Evolutionary conservation across 768 basidiomycete genomes (phyloP).

Genomic region (Pleurotus pulmonarius): DNA sequence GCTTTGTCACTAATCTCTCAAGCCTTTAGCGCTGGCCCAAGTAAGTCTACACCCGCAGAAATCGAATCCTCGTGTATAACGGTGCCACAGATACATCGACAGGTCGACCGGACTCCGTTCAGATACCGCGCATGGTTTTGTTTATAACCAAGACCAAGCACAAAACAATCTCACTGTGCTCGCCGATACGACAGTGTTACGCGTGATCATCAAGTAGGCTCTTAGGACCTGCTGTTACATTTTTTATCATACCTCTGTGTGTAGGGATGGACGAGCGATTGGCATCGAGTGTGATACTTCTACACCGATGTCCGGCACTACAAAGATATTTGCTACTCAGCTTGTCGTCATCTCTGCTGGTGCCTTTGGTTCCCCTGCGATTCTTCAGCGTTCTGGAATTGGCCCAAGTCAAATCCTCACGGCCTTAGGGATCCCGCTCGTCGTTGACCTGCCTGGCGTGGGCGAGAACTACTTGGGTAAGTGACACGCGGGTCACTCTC

Average conservation of each 20-base stretch:
- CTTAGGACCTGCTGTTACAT: not conserved
- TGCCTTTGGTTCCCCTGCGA: slow-evolving; percentile 52
- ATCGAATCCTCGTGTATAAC: no score
- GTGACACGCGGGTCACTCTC: not conserved
- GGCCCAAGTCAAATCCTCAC: slow-evolving; percentile 48
- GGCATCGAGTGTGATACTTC: slow-evolving; percentile 50
- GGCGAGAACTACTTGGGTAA: slow-evolving; percentile 64
- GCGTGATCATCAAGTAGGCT: slow-evolving; percentile 41
- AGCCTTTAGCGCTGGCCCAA: not conserved
- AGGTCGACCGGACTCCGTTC: slow-evolving; percentile 49
- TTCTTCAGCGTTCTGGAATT: slow-evolving; percentile 67
- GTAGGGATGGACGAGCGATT: slow-evolving; percentile 37
- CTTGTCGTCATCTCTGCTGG: slow-evolving; percentile 51
- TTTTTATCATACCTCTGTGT: not conserved
- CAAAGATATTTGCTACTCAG: slow-evolving; percentile 29
- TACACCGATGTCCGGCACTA: slow-evolving; percentile 17
- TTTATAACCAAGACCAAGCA: slow-evolving; percentile 41
- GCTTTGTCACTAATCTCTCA: not conserved
- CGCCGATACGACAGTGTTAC: slow-evolving; percentile 38
- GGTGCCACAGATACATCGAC: slow-evolving; percentile 46
- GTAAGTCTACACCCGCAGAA: not conserved
- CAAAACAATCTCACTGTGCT: slow-evolving; percentile 40
- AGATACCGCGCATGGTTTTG: slow-evolving; percentile 47
- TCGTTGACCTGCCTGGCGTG: slow-evolving; percentile 71
- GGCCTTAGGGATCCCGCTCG: slow-evolving; percentile 39